Conservation (phyloP, 164 flowering plant genomes). For the Platanus orientalis region DNA sequence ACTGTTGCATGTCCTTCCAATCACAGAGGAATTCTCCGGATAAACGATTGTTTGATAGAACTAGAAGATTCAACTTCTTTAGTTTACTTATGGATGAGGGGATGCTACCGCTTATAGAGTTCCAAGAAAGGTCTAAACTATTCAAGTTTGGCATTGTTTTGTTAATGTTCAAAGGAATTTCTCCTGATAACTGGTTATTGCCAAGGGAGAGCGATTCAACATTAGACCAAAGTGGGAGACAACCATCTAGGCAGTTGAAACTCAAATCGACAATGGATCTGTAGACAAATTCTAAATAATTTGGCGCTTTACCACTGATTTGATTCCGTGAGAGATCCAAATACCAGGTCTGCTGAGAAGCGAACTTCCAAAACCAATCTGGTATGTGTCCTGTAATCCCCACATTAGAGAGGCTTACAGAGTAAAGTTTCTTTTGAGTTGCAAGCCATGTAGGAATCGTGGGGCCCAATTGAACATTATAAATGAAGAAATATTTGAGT, state of each 20-base stretch:
- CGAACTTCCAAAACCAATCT: constrained; percentile 10
- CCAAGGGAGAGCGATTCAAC: neutral
- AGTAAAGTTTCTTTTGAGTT: neutral
- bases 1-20: neutral
- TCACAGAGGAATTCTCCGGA: constrained; percentile 5
- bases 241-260: constrained; percentile 3
- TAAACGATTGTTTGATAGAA: constrained; percentile 5
- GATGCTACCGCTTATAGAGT: constrained; percentile 11
- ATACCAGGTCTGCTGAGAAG: neutral
- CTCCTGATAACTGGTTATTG: constrained; percentile 6
- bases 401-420: neutral
- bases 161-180: neutral
- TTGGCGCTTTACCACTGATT: constrained; percentile 1
- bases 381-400: constrained; percentile 11
- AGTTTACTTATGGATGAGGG: constrained; percentile 10
- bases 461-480: constrained; percentile 3
- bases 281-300: neutral
- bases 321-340: constrained; percentile 11
- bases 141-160: neutral
- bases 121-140: constrained; percentile 1
- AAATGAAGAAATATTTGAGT: neutral
- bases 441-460: constrained; percentile 14
- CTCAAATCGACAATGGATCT: neutral
- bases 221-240: constrained; percentile 3
- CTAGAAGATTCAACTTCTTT: neutral